Percentiles rank a stretch among this genome's conserved stretches.
phyloP scores from a whole-genome alignment of 2,329 filamentous ascomycete genomes.

The Arachnopeziza araneosa region DNA sequence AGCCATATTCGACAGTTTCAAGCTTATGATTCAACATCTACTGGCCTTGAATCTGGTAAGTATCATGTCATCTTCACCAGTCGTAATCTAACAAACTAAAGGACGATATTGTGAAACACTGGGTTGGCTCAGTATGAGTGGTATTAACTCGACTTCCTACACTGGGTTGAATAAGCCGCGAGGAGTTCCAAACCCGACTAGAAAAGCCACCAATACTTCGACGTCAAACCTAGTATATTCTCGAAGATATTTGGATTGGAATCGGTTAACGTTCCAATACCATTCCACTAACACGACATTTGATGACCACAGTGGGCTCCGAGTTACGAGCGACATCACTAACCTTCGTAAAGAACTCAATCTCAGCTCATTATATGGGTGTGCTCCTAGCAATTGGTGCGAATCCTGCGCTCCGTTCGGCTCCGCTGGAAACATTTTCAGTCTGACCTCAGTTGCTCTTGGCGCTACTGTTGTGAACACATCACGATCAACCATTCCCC shows the following conservation, averaged over 20 bases:
- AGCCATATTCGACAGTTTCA: constrained; percentile 80
- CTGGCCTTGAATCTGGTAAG: constrained; percentile 71
- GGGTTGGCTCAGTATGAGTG: constrained; percentile 81
- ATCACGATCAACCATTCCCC: constrained; percentile 52
- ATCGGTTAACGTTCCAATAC: constrained; percentile 67
- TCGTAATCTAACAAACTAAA: constrained; percentile 3
- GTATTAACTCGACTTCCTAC: constrained; percentile 33
- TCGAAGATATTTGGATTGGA: constrained; percentile 87
- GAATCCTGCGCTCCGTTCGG: constrained; percentile 74
- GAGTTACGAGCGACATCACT: constrained; percentile 64
- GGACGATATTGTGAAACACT: constrained; percentile 84
- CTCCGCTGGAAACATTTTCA: constrained; percentile 67
- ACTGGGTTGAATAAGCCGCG: constrained; percentile 18
- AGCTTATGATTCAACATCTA: constrained; percentile 68
- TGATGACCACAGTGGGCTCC: constrained; percentile 64
- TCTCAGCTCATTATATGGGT: constrained; percentile 70
- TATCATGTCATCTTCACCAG: not conserved
- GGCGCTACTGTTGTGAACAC: constrained; percentile 59
- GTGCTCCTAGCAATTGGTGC: constrained; percentile 73
- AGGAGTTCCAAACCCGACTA: constrained; percentile 30
- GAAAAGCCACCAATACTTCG: constrained; percentile 21
- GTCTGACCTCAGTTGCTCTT: constrained; percentile 54
- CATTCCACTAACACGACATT: constrained; percentile 76
- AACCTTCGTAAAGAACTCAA: constrained; percentile 61
- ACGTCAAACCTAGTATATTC: constrained; percentile 45